Conservation (phyloP, 805 yeast species). For the Lachancea sp. region DNA sequence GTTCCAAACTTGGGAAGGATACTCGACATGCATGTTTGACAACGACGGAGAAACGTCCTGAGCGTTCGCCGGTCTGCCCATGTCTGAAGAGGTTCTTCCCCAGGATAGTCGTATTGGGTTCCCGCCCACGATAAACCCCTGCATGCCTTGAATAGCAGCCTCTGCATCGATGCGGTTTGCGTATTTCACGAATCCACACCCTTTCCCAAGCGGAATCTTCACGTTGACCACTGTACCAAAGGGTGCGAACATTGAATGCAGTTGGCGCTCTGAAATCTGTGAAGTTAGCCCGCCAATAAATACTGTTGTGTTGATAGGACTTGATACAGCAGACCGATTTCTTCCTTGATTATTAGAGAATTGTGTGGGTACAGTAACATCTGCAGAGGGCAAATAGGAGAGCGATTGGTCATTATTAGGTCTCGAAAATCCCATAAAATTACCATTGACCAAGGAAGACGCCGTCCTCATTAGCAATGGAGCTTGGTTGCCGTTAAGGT, state of each 20-base stretch:
- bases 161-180: conserved; percentile 66
- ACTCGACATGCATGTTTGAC: neutral
- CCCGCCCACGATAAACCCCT: conserved; percentile 73
- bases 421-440: conserved; percentile 2
- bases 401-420: neutral
- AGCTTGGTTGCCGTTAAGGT: neutral
- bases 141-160: conserved; percentile 70
- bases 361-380: neutral
- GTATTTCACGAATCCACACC: conserved; percentile 73
- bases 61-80: conserved; percentile 1
- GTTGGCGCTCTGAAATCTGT: conserved; percentile 49
- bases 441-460: conserved; percentile 6
- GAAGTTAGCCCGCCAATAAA: conserved; percentile 72
- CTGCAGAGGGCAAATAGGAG: neutral
- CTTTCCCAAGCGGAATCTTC: conserved; percentile 72
- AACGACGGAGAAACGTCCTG: conserved; percentile 4
- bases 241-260: conserved; percentile 58
- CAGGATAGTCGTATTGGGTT: conserved; percentile 66
- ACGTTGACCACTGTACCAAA: conserved; percentile 67
- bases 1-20: conserved; percentile 6
- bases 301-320: conserved; percentile 46
- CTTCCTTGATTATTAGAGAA: neutral
- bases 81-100: conserved; percentile 44
- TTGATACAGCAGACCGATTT: conserved; percentile 2
- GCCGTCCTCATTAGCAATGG: conserved; percentile 11